Percentiles rank a stretch among this genome's conserved stretches.
Conservation (phyloP, 768 basidiomycete genomes). For the Fibroporia radiculosa region DNA sequence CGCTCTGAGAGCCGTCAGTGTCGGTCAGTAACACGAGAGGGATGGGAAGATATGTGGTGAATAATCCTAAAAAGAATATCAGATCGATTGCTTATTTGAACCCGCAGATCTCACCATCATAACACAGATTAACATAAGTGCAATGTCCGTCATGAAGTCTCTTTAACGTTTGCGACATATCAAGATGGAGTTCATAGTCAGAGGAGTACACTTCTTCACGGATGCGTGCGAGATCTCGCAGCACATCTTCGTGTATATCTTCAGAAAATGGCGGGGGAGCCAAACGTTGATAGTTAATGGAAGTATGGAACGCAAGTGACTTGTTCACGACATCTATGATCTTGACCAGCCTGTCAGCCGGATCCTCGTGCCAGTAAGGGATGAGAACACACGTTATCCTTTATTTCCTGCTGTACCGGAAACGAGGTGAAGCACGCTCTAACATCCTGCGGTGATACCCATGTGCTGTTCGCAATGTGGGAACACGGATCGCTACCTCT, state of each 20-base stretch:
- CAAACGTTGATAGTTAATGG: conserved; percentile 49
- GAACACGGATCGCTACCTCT: conserved; percentile 37
- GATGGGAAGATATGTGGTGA: conserved; percentile 36
- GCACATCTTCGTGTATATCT: conserved; percentile 52
- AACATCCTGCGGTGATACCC: conserved; percentile 44
- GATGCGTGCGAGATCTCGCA: conserved; percentile 42
- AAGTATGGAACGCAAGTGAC: conserved; percentile 53
- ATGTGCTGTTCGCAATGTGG: conserved; percentile 44
- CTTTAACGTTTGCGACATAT: conserved; percentile 45
- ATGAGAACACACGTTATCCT: conserved; percentile 38
- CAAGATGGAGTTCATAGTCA: conserved; percentile 50
- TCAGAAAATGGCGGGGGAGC: conserved; percentile 45
- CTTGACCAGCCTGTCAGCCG: conserved; percentile 20
- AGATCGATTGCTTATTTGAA: too few relatives aligned
- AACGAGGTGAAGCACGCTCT: conserved; percentile 45
- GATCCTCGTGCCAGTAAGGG: not conserved
- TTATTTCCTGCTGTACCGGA: conserved; percentile 37
- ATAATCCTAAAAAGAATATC: conserved; percentile 20
- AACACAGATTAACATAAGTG: conserved; percentile 47
- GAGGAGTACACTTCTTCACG: conserved; percentile 34
- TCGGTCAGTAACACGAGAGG: conserved; percentile 43
- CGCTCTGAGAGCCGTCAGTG: conserved; percentile 33
- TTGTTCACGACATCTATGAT: conserved; percentile 51
- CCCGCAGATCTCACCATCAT: conserved; percentile 34
- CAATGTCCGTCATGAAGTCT: conserved; percentile 53